phyloP scores from a whole-genome alignment of 169 alveolate genomes.

The Plasmodium cynomolgi region DNA sequence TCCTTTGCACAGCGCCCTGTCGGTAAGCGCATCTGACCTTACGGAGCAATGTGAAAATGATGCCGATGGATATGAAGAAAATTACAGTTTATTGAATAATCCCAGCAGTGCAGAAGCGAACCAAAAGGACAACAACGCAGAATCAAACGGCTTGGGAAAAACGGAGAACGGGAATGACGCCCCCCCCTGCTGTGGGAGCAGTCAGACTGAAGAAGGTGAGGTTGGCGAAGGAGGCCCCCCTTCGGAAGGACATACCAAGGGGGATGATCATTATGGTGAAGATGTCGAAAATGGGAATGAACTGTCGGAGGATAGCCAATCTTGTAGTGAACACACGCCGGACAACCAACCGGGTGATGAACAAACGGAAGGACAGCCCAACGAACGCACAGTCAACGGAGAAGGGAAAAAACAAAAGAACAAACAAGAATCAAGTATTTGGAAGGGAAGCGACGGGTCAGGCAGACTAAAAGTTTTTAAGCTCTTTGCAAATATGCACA shows the following conservation, averaged over 20 bases:
- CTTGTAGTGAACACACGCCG: not conserved
- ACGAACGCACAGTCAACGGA: constrained; percentile 33
- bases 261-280: not conserved
- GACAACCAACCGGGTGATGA: not conserved
- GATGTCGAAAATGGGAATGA: not conserved
- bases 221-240: not conserved
- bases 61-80: not conserved
- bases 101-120: not conserved
- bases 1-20: not conserved
- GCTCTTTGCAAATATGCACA: constrained; percentile 88
- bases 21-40: not conserved
- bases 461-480: constrained; percentile 84
- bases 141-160: constrained; percentile 4
- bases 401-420: constrained; percentile 35
- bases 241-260: not conserved
- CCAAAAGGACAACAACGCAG: not conserved
- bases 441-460: constrained; percentile 84
- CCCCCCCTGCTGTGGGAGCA: not conserved
- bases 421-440: constrained; percentile 70
- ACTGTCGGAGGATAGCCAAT: not conserved
- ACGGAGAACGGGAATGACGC: not conserved
- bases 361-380: not conserved
- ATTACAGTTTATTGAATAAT: not conserved
- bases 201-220: not conserved
- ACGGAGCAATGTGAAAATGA: not conserved